Percentiles rank a stretch among this genome's conserved stretches.
Conservation (phyloP, 2,329 filamentous ascomycete species). For the Penicillium digitatum region DNA sequence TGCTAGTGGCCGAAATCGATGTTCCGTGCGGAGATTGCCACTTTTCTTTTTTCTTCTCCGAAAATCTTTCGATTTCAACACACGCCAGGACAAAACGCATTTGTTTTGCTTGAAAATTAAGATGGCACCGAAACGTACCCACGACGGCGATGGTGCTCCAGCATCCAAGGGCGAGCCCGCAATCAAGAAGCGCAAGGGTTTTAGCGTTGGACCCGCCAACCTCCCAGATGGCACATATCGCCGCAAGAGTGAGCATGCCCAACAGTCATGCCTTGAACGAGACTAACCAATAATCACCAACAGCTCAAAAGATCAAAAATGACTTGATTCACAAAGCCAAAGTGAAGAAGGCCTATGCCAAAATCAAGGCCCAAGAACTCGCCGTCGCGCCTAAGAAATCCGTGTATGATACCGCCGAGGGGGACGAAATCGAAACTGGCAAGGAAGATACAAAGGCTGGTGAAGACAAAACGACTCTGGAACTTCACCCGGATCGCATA, state of each 20-base stretch:
- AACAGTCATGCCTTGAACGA: not conserved
- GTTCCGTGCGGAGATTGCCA: slow-evolving; percentile 19
- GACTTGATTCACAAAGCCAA: slow-evolving; percentile 89
- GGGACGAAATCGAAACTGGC: slow-evolving; percentile 26
- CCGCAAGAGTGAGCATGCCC: slow-evolving; percentile 60
- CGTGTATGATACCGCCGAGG: slow-evolving; percentile 29
- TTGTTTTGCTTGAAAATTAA: slow-evolving; percentile 4
- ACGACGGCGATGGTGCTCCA: slow-evolving; percentile 41
- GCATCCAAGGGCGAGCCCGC: slow-evolving; percentile 30
- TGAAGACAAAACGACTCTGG: slow-evolving; percentile 39
- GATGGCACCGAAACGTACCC: slow-evolving; percentile 61
- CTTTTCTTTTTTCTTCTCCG: slow-evolving; percentile 15
- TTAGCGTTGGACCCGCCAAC: slow-evolving; percentile 83
- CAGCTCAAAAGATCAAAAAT: slow-evolving; percentile 84
- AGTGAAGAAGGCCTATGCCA: slow-evolving; percentile 86
- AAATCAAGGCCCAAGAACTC: slow-evolving; percentile 66
- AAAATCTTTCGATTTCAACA: slow-evolving; percentile 1
- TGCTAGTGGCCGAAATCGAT: slow-evolving; percentile 1
- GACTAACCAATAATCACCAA: slow-evolving; percentile 2
- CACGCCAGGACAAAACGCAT: not conserved
- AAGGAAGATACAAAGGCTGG: slow-evolving; percentile 19
- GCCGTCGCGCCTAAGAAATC: slow-evolving; percentile 33
- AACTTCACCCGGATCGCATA: slow-evolving; percentile 59
- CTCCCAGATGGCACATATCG: slow-evolving; percentile 84
- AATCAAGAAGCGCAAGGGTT: slow-evolving; percentile 63